Conservation (phyloP, 352 stramenopile species). For the Pythium aquatile region DNA sequence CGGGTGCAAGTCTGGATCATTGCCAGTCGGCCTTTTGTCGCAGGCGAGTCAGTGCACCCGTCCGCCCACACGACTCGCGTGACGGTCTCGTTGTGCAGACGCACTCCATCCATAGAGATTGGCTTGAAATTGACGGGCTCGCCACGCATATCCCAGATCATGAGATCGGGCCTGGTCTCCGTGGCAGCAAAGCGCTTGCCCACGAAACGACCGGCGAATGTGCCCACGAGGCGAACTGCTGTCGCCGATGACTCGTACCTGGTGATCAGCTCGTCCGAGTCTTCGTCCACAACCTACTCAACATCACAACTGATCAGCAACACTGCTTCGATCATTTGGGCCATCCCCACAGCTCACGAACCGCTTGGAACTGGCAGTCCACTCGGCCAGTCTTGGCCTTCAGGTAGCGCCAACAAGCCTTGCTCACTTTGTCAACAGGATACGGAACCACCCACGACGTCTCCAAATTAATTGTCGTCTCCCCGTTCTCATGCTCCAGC, state of each 20-base stretch:
- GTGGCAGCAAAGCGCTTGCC: neutral
- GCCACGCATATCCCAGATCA: slow-evolving; percentile 9
- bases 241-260: neutral
- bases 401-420: slow-evolving; percentile 4
- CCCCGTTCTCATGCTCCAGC: slow-evolving; percentile 17
- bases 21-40: neutral
- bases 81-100: neutral
- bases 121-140: slow-evolving; percentile 8
- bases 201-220: neutral
- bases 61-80: slow-evolving; percentile 8
- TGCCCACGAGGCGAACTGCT: neutral
- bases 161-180: neutral
- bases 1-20: neutral
- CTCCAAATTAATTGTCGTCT: slow-evolving; percentile 23
- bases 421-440: neutral
- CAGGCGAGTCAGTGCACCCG: neutral
- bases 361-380: neutral
- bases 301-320: no score
- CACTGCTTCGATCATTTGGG: no score
- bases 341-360: neutral
- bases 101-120: slow-evolving; percentile 9
- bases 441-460: slow-evolving; percentile 24
- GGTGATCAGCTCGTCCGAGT: neutral
- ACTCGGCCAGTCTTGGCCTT: neutral
- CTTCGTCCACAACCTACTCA: slow-evolving; percentile 2